phyloP scores from a whole-genome alignment of 2,329 filamentous ascomycete species.

The Catunica adiposa region DNA sequence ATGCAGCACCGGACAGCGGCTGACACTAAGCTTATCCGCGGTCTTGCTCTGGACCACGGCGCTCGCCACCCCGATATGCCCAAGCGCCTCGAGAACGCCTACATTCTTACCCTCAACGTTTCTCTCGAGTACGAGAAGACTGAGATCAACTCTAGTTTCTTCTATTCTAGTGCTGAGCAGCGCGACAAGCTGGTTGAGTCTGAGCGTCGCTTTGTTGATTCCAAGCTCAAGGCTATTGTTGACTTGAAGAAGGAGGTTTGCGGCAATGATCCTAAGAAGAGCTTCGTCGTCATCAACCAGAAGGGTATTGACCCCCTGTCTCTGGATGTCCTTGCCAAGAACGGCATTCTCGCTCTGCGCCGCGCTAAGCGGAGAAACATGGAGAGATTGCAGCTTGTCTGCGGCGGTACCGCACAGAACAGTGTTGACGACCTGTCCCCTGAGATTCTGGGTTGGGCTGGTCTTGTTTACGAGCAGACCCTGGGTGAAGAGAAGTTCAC shows the following conservation, averaged over 20 bases:
- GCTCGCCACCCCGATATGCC: slow-evolving; percentile 97
- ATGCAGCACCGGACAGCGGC: slow-evolving; percentile 97
- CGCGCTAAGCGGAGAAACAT: slow-evolving; percentile 97
- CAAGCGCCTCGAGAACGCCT: slow-evolving; percentile 87
- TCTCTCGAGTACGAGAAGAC: slow-evolving; percentile 98
- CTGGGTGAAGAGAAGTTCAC: slow-evolving; percentile 98
- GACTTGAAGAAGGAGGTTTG: slow-evolving; percentile 97
- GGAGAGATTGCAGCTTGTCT: slow-evolving; percentile 91
- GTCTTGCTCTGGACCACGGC: slow-evolving; percentile 84
- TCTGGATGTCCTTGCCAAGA: slow-evolving; percentile 91
- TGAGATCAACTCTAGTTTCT: slow-evolving; percentile 97
- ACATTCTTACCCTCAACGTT: slow-evolving; percentile 88
- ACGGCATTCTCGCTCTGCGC: slow-evolving; percentile 85
- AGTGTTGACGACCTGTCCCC: slow-evolving; percentile 84
- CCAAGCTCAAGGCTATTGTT: slow-evolving; percentile 93
- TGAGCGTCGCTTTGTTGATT: slow-evolving; percentile 86
- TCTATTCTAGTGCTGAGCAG: slow-evolving; percentile 94
- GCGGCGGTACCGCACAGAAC: slow-evolving; percentile 83
- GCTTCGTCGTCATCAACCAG: slow-evolving; percentile 96
- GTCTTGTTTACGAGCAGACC: slow-evolving; percentile 90
- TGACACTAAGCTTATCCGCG: slow-evolving; percentile 89
- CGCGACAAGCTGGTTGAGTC: slow-evolving; percentile 96
- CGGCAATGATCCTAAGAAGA: slow-evolving; percentile 80
- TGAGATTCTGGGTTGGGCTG: slow-evolving; percentile 86
- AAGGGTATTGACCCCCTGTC: slow-evolving; percentile 97